Base-by-base conservation (phyloP, 2,329 filamentous ascomycete species). In the Colletotrichum scovillei region DNA sequence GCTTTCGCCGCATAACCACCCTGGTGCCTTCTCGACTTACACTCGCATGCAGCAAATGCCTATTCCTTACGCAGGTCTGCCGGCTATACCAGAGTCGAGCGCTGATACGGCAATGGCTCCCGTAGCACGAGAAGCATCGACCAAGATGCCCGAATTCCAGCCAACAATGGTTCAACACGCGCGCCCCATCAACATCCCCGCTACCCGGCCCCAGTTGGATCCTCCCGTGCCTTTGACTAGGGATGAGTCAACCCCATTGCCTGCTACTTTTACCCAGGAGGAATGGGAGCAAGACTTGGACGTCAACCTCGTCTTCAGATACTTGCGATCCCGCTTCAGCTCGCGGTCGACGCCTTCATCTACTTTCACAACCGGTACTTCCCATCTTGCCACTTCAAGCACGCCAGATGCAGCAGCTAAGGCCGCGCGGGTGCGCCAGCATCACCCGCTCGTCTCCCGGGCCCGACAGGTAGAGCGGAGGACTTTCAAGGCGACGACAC, bases 271-370 rank as follows among this genome's bases (percentile, higher is more conserved):
- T 74, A 90, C 88, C 1, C 87, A 94, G 77, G 94, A 97, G 46
- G 97, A 98, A 79, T 99, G 97, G 97, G 95, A 98, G 83, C 92
- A 93, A 73, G 94, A 98, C 67, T 88, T 98, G 5, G 95, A 98
- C 79, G 90, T 98, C 76, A 94, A 93, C 80, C 93, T 98, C 81
- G 94, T 98, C 42, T 98, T 98, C 85, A 91, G 92, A 62, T 98
- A 97, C 80, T 88, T 98, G 35, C 90, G 92, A 71, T 93, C 91
- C 22, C 92, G 94, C 72, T 96, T 97, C 81, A 87, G 90, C 71
- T 85, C 89, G 19, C 84, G 85, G 7, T 80, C 86, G 24, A 81
- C 82, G 67, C 82, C 85, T 74, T 82, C 79, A 76, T 82, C 86
- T 62, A 78, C 80, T 28, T 82, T 82, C 76, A 82, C 84, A 16